These are phyloP conservation scores for Pichia exigua DNA, from an alignment of 805 yeast genomes.

Conservation along the genomic window DNA sequence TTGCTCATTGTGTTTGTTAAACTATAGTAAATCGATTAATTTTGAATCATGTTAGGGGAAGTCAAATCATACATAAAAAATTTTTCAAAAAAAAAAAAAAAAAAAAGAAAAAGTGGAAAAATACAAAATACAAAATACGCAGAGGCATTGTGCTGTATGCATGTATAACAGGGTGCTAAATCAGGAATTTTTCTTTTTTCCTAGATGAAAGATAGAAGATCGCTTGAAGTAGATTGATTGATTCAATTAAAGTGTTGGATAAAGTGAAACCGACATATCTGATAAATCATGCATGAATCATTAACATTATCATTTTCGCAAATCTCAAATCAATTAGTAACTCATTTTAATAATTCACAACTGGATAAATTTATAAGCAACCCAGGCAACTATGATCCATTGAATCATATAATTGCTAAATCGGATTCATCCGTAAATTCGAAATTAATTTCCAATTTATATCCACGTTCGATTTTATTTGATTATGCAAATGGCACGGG, in stretches of 20 bases:
- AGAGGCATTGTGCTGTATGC: too few species aligned
- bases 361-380: slow-evolving; percentile 48
- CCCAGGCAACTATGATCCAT: not conserved
- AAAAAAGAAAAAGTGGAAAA: slow-evolving; percentile 3
- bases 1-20: slow-evolving; percentile 11
- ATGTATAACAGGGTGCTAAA: not conserved
- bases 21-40: too few species aligned
- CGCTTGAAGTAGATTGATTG: too few species aligned
- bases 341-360: slow-evolving; percentile 79
- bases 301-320: slow-evolving; percentile 70
- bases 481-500: slow-evolving; percentile 78
- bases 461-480: slow-evolving; percentile 81
- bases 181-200: not conserved
- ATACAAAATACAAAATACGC: too few species aligned
- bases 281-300: slow-evolving; percentile 60
- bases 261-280: too few species aligned
- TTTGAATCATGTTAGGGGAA: not conserved
- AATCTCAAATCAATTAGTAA: slow-evolving; percentile 60
- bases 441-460: slow-evolving; percentile 44
- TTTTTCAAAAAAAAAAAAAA: not conserved
- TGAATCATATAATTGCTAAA: slow-evolving; percentile 2
- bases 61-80: not conserved
- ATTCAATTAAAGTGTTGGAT: too few species aligned
- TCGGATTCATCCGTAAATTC: slow-evolving; percentile 16
- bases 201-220: too few species aligned